Evolutionary conservation across 495 filamentous ascomycete genomes (phyloP).

Genomic region (Staphylotrichum longicolle): DNA sequence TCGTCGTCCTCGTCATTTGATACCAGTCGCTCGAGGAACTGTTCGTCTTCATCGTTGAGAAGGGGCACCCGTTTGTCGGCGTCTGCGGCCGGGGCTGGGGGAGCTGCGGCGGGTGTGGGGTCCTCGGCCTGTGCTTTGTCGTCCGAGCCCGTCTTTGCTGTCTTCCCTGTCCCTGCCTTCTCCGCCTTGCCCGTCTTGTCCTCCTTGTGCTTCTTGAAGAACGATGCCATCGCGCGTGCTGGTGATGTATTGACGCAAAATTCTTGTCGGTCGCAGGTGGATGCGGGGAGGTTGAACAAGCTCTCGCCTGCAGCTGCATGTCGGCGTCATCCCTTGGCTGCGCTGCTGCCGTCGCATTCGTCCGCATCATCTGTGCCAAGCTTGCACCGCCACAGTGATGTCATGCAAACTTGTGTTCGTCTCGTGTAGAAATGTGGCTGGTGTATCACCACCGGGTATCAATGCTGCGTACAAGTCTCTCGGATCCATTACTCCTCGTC

Average conservation of each 20-base stretch:
- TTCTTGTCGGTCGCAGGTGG: no score
- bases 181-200: conserved; percentile 26
- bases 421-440: conserved; percentile 7
- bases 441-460: conserved; percentile 22
- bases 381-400: conserved; percentile 23
- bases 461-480: conserved; percentile 4
- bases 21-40: conserved; percentile 45
- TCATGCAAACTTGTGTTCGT: conserved; percentile 13
- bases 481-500: conserved; percentile 15
- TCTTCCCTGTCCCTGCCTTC: not conserved
- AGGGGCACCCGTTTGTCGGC: conserved; percentile 28
- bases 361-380: conserved; percentile 32
- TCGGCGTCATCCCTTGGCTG: not conserved
- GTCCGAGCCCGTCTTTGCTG: conserved; percentile 14
- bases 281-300: not conserved
- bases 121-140: conserved; percentile 26
- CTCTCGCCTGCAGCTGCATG: conserved; percentile 6
- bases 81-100: not conserved
- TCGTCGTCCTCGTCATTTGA: conserved; percentile 30
- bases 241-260: not conserved
- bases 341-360: not conserved
- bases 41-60: conserved; percentile 44
- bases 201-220: conserved; percentile 32
- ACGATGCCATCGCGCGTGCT: conserved; percentile 7
- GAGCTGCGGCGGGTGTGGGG: conserved; percentile 9